Conservation (phyloP, 306 rosid genomes). For the Hippophae gyantsensis region DNA sequence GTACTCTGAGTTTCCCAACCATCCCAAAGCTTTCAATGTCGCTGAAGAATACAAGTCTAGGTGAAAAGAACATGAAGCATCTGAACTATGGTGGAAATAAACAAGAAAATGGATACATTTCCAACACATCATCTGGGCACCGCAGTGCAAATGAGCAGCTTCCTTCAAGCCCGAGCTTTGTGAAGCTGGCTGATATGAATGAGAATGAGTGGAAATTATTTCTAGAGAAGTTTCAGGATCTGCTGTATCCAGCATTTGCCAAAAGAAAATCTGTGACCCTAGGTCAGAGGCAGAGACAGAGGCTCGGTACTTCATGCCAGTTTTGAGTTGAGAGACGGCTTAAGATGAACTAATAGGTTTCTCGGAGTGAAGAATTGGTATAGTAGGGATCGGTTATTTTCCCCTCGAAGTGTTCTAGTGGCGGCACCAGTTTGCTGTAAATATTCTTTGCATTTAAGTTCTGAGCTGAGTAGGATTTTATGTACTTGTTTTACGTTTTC, state of each 20-base stretch:
- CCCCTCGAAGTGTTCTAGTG: constrained; percentile 1
- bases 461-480: constrained; percentile 39
- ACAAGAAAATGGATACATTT: constrained; percentile 38
- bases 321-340: constrained; percentile 54
- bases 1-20: constrained; percentile 28
- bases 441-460: constrained; percentile 47
- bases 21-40: constrained; percentile 52
- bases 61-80: constrained; percentile 47
- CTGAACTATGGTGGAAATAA: constrained; percentile 37
- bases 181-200: constrained; percentile 65
- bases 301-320: constrained; percentile 99
- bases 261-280: constrained; percentile 52
- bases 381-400: constrained; percentile 30
- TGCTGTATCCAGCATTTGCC: constrained; percentile 67
- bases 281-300: constrained; percentile 87
- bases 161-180: constrained; percentile 73
- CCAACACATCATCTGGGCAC: constrained; percentile 65
- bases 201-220: constrained; percentile 75
- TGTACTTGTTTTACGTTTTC: constrained; percentile 33
- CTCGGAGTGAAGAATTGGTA: constrained; percentile 31
- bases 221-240: constrained; percentile 68
- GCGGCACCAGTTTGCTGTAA: constrained; percentile 28
- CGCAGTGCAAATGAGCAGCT: constrained; percentile 92
- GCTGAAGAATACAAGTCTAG: constrained; percentile 44
- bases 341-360: constrained; percentile 27